Conservation (phyloP, 2,329 filamentous ascomycete genomes). For the Claviceps cyperi region DNA sequence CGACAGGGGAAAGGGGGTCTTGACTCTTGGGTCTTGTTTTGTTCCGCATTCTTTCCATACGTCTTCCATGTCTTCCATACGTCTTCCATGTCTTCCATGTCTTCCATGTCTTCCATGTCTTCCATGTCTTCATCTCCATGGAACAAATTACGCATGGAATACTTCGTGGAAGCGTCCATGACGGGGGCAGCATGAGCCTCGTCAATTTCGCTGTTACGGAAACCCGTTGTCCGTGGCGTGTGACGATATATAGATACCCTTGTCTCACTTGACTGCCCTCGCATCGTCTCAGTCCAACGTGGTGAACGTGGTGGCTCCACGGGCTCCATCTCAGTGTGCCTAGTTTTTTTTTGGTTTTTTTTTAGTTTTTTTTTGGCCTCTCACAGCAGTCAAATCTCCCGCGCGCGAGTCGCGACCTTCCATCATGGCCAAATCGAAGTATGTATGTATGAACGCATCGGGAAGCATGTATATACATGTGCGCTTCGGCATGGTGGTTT, state of each 20-base stretch:
- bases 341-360: background rate
- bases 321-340: background rate
- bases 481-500: no score
- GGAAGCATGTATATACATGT: background rate
- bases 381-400: background rate
- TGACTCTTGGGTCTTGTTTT: background rate
- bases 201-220: no score
- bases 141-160: no score
- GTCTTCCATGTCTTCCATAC: background rate
- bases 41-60: background rate
- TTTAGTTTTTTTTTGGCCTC: background rate
- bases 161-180: no score
- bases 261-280: no score
- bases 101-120: background rate
- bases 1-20: background rate
- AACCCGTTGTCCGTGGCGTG: no score
- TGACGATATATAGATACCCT: no score
- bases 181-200: no score
- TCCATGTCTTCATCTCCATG: background rate
- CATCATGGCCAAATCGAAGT: background rate
- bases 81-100: background rate
- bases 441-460: no score
- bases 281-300: no score
- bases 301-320: no score
- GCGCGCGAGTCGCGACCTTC: background rate